These are phyloP conservation scores for Aspergillus viridinutans DNA, from an alignment of 2,329 filamentous ascomycete species.

Conservation along the genomic window DNA sequence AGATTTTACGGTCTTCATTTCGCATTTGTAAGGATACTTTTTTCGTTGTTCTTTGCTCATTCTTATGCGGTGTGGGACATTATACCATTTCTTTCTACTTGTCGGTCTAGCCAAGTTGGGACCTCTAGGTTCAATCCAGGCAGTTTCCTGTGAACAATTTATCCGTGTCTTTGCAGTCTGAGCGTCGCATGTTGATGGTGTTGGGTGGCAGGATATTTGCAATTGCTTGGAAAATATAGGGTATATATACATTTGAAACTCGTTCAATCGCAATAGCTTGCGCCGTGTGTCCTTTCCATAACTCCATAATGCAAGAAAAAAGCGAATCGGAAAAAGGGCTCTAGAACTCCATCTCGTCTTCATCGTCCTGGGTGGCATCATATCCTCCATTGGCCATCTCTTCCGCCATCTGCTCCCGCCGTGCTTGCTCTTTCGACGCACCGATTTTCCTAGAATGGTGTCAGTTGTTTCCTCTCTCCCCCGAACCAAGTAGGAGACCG, in stretches of 20 bases:
- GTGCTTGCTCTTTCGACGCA: slow-evolving; percentile 70
- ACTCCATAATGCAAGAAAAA: slow-evolving; percentile 19
- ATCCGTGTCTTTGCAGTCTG: background rate
- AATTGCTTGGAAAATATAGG: slow-evolving; percentile 22
- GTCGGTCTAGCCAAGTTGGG: background rate
- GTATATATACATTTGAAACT: slow-evolving; percentile 34
- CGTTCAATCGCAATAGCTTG: slow-evolving; percentile 16
- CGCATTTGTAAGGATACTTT: slow-evolving; percentile 11
- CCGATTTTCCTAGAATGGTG: slow-evolving; percentile 64
- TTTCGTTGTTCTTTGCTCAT: background rate
- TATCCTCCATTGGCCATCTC: slow-evolving; percentile 53
- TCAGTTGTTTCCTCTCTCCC: background rate
- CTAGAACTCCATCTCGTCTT: slow-evolving; percentile 55
- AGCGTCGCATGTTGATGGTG: slow-evolving; percentile 32
- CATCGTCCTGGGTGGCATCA: slow-evolving; percentile 45
- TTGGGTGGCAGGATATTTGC: slow-evolving; percentile 27
- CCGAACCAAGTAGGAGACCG: background rate
- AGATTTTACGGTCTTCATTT: background rate
- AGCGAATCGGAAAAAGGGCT: slow-evolving; percentile 6
- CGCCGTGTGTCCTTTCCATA: slow-evolving; percentile 20
- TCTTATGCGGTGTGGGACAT: background rate
- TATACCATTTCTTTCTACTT: background rate
- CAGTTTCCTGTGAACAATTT: background rate
- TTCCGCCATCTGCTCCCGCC: slow-evolving; percentile 72
- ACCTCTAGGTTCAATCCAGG: background rate